Conservation (phyloP, 2,329 filamentous ascomycete genomes). For the Zasmidium cellare region DNA sequence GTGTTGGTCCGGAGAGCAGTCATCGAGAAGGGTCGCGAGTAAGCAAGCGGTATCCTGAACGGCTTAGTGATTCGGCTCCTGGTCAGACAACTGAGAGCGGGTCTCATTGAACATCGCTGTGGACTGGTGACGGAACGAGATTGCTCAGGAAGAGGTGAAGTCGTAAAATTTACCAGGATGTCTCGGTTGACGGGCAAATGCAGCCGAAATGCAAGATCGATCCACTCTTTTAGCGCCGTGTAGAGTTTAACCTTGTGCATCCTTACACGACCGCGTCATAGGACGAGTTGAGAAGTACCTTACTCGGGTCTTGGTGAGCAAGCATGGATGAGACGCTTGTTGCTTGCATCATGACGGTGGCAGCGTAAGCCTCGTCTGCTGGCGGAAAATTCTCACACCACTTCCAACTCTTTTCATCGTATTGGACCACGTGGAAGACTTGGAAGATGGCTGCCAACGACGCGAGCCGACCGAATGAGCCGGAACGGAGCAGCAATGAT, state of each 20-base stretch:
- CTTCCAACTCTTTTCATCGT: background rate
- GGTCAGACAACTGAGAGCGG: background rate
- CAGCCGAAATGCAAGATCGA: background rate
- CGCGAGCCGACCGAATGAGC: background rate
- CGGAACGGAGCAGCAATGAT: conserved; percentile 14
- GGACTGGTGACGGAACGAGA: background rate
- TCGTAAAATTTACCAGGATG: background rate
- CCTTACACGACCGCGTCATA: background rate
- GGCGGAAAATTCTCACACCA: background rate
- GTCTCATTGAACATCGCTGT: background rate
- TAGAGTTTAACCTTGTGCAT: background rate
- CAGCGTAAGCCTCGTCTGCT: no score
- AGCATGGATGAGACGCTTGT: background rate
- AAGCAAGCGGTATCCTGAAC: background rate
- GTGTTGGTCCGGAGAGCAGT: conserved; percentile 16
- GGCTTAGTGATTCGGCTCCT: background rate
- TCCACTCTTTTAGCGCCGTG: background rate
- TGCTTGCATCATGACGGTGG: background rate
- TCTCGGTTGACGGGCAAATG: background rate
- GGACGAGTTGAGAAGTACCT: background rate
- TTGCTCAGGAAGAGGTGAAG: conserved; percentile 1
- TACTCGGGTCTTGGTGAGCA: background rate
- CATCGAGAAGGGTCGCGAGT: conserved; percentile 13
- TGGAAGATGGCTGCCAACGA: conserved; percentile 7
- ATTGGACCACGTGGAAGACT: background rate